phyloP scores from a whole-genome alignment of 495 filamentous ascomycete genomes.

The Cetradonia linearis region DNA sequence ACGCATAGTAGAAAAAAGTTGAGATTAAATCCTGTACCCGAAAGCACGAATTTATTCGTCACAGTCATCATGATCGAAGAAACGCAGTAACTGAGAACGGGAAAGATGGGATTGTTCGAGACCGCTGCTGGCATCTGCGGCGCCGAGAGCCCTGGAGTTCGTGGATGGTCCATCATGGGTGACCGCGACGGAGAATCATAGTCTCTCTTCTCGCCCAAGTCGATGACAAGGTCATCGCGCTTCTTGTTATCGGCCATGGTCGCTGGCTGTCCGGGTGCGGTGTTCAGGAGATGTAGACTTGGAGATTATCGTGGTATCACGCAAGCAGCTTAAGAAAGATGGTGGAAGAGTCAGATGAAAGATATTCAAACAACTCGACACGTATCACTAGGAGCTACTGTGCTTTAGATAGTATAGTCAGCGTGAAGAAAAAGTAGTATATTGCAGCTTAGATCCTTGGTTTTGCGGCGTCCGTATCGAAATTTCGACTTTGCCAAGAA shows the following conservation, averaged over 20 bases:
- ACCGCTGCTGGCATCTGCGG: conserved; percentile 30
- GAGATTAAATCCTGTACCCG: conserved; percentile 81
- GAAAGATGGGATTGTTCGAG: conserved; percentile 62
- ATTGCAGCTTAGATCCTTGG: neutral
- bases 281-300: neutral
- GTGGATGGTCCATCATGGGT: conserved; percentile 31
- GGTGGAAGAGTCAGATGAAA: neutral
- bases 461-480: neutral
- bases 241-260: conserved; percentile 74
- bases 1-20: conserved; percentile 91
- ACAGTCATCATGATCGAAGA: conserved; percentile 98
- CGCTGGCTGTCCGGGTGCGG: conserved; percentile 10
- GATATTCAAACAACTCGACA: neutral
- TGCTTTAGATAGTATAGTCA: neutral
- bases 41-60: conserved; percentile 97
- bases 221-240: conserved; percentile 66
- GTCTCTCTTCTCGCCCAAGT: conserved; percentile 60
- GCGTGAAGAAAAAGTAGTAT: neutral
- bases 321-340: neutral
- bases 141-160: conserved; percentile 26
- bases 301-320: neutral
- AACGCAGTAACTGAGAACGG: conserved; percentile 83
- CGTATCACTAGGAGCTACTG: neutral
- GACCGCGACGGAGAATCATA: conserved; percentile 36
- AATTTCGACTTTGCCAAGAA: neutral